These are phyloP conservation scores for Adiantum capillusveneris DNA, from an alignment of 75 land plant genomes.

Conservation along the genomic window DNA sequence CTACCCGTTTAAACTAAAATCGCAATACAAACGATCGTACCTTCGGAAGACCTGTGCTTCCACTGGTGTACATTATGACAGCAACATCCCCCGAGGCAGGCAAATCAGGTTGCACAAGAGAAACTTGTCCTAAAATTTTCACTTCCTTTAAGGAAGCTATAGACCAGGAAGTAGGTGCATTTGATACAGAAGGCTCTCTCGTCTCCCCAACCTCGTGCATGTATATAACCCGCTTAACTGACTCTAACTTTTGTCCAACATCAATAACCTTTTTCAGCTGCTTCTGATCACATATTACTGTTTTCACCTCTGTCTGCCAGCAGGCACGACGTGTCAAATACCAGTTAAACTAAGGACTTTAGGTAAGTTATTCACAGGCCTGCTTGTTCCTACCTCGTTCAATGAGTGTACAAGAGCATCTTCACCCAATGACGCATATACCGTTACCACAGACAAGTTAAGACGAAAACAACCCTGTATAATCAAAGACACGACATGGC, in stretches of 20 bases:
- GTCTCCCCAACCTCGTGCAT: slow-evolving; percentile 55
- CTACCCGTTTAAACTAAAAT: no score
- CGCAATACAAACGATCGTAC: no score
- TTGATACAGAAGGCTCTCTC: slow-evolving; percentile 14
- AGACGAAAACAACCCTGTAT: slow-evolving; percentile 83
- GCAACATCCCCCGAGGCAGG: slow-evolving; percentile 78
- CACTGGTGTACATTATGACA: slow-evolving; percentile 98
- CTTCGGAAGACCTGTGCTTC: slow-evolving; percentile 99
- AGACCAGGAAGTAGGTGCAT: slow-evolving; percentile 39
- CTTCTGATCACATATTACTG: slow-evolving; percentile 86
- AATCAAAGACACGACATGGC: no score
- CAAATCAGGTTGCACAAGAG: slow-evolving; percentile 49
- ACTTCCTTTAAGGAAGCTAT: slow-evolving; percentile 52
- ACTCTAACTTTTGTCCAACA: slow-evolving; percentile 62
- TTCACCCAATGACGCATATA: slow-evolving; percentile 93
- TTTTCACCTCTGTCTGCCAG: slow-evolving; percentile 83
- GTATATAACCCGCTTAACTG: slow-evolving; percentile 68
- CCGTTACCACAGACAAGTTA: slow-evolving; percentile 83
- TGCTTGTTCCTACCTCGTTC: slow-evolving; percentile 56
- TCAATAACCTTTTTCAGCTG: slow-evolving; percentile 74
- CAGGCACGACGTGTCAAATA: background rate
- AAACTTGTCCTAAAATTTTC: slow-evolving; percentile 48
- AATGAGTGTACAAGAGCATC: slow-evolving; percentile 86
- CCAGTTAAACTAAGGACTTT: background rate
- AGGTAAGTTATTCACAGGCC: background rate